Base-by-base conservation (phyloP, 306 rosid species). In the Prunus kanzakura region DNA sequence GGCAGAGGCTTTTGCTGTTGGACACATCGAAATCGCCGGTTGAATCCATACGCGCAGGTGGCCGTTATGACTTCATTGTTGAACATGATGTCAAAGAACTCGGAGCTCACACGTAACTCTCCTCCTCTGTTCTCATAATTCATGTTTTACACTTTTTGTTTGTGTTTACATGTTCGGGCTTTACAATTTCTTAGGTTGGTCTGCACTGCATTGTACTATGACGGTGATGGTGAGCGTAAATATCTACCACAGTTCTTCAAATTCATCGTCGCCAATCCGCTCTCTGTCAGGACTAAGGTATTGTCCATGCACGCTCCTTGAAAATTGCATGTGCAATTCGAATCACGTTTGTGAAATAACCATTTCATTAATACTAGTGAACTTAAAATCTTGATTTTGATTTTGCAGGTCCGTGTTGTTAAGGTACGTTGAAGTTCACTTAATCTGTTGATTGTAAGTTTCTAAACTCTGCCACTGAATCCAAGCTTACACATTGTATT, bases 21-120 rank as follows among this genome's bases (percentile, higher is more conserved):
- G 98, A 95, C 74, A 92, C 98, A 2, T 86, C 98, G 18, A 95
- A 95, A 76, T 83, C 97, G 1, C 97, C 97, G 1, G 98, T 95
- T 43, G 97, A 95, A 82, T 82, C 97, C 16, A 89, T 92, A 51
- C 96, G 98, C 41, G 89, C 98, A 2, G 97, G 93, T 49, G 97
- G 98, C 25, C 97, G 93, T 45, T 95, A 95, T 67, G 98, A 95
- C 76, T 95, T 95, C 91, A 95, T 95, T 38, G 98, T 95, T 10
- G 98, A 95, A 67, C 97, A 95, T 69, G 98, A 95, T 66, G 98
- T 95, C 74, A 95, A 92, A 84, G 97, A 95, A 78, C 97, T 95
- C 38, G 98, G 98, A 75, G 89, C 97, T 83, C 97, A 95, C 87
- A 95, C 97, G 98, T 95, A 80, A 80, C 87, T 77, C 65, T 65